A percentile compares a stretch with the other conserved stretches of the same genome.
phyloP scores from a whole-genome alignment of 1,139 yeast genomes.

The Pichia cactophila region DNA sequence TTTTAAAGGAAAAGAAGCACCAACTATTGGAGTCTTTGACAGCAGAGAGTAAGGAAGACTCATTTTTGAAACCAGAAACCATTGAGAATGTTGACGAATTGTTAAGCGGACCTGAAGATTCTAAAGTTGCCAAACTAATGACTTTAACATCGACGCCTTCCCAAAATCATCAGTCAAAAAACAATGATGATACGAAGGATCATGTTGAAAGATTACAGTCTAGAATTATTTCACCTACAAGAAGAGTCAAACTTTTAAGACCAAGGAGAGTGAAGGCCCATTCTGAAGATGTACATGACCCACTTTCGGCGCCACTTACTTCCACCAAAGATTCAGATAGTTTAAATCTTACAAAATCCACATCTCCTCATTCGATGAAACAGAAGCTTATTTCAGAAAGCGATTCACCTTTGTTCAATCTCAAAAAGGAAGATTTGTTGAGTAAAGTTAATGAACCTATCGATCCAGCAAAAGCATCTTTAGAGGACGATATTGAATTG shows the following conservation, averaged over 20 bases:
- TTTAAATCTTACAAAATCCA: neutral
- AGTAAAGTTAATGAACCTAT: neutral
- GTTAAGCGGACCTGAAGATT: neutral
- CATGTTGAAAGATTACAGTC: neutral
- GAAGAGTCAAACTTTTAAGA: conserved; percentile 32
- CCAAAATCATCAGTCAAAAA: neutral
- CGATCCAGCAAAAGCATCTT: neutral
- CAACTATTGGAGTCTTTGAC: conserved; percentile 28
- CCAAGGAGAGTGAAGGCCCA: conserved; percentile 33
- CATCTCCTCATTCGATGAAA: conserved; percentile 14
- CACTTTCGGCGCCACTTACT: conserved; percentile 18
- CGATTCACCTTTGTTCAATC: conserved; percentile 37
- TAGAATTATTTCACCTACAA: conserved; percentile 29
- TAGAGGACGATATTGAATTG: neutral
- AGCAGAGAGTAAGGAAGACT: conserved; percentile 9
- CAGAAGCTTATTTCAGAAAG: conserved; percentile 32
- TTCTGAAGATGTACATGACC: conserved; percentile 32
- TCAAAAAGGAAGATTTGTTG: conserved; percentile 10
- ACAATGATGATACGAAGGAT: conserved; percentile 2
- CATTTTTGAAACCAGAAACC: conserved; percentile 7
- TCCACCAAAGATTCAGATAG: conserved; percentile 13
- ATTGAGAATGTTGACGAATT: neutral
- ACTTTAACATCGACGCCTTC: neutral
- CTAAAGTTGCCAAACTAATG: neutral
- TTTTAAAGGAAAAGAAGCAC: conserved; percentile 23